These are phyloP conservation scores for Leucocoprinus leucothites DNA, from an alignment of 768 basidiomycete species.

Conservation along the genomic window DNA sequence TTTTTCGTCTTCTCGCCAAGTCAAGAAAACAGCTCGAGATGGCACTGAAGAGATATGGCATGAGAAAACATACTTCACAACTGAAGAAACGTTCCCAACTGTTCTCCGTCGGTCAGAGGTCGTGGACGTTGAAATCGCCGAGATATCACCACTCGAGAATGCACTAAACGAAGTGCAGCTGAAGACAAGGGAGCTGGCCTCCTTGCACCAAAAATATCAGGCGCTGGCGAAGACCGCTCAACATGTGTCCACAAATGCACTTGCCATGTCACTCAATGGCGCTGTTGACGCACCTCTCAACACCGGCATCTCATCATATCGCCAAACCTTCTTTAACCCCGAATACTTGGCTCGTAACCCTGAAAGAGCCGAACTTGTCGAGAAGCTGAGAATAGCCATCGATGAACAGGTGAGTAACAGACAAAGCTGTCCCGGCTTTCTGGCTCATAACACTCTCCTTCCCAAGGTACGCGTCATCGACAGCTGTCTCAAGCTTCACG, in stretches of 20 bases:
- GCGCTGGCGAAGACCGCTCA: constrained; percentile 77
- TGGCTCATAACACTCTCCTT: background rate
- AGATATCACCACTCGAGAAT: constrained; percentile 83
- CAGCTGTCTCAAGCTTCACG: constrained; percentile 80
- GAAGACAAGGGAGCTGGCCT: constrained; percentile 75
- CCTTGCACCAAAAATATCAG: constrained; percentile 67
- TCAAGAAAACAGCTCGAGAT: constrained; percentile 61
- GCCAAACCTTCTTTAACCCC: constrained; percentile 70
- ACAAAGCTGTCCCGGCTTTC: background rate
- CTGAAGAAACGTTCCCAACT: constrained; percentile 88
- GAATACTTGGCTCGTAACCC: constrained; percentile 68
- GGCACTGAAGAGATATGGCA: constrained; percentile 77
- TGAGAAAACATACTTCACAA: constrained; percentile 85
- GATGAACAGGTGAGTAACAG: constrained; percentile 68
- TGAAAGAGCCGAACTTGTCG: constrained; percentile 66
- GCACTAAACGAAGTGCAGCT: constrained; percentile 79
- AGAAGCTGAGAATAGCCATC: constrained; percentile 69
- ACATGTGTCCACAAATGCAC: constrained; percentile 68
- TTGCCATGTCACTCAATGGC: constrained; percentile 84
- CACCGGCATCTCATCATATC: constrained; percentile 75
- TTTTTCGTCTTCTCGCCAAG: constrained; percentile 74
- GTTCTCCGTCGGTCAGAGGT: constrained; percentile 89
- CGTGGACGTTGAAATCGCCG: constrained; percentile 60
- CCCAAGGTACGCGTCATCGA: constrained; percentile 74
- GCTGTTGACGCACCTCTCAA: constrained; percentile 82